These are phyloP conservation scores for Lipomyces starkeyi DNA, from an alignment of 805 yeast genomes.

Conservation along the genomic window DNA sequence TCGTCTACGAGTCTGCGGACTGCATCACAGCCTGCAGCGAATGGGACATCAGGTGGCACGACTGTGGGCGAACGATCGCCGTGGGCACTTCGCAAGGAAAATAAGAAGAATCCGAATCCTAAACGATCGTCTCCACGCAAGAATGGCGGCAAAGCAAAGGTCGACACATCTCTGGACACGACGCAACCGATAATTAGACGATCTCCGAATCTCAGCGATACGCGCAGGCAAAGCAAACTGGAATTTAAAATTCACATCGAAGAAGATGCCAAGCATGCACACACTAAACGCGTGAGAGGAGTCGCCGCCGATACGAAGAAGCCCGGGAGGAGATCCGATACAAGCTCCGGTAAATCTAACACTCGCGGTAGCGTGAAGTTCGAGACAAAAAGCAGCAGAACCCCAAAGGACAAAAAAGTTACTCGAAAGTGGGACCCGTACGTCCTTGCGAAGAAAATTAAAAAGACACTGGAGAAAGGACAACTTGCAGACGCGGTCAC, in stretches of 20 bases:
- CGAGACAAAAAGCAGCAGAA: neutral
- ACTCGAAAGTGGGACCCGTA: conserved; percentile 43
- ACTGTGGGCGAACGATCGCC: neutral
- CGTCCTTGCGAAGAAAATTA: conserved; percentile 10
- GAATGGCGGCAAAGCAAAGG: neutral
- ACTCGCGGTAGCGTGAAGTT: too few relatives aligned
- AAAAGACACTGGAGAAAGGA: conserved; percentile 1
- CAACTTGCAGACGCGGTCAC: conserved; percentile 12
- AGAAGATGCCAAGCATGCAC: neutral
- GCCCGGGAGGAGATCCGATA: neutral
- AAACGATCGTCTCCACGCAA: neutral
- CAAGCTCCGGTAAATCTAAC: too few relatives aligned
- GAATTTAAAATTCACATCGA: neutral
- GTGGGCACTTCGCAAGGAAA: neutral
- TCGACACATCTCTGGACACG: too few relatives aligned
- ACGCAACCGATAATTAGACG: too few relatives aligned
- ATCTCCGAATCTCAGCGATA: too few relatives aligned
- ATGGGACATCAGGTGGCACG: neutral
- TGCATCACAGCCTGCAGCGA: neutral
- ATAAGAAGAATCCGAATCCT: neutral
- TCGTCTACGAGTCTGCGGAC: neutral
- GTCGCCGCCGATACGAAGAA: neutral
- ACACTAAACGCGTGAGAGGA: neutral
- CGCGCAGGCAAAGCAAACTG: neutral
- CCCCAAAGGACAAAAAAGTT: conserved; percentile 52